phyloP scores from a whole-genome alignment of 805 yeast genomes.

The Candida manassasensis region DNA sequence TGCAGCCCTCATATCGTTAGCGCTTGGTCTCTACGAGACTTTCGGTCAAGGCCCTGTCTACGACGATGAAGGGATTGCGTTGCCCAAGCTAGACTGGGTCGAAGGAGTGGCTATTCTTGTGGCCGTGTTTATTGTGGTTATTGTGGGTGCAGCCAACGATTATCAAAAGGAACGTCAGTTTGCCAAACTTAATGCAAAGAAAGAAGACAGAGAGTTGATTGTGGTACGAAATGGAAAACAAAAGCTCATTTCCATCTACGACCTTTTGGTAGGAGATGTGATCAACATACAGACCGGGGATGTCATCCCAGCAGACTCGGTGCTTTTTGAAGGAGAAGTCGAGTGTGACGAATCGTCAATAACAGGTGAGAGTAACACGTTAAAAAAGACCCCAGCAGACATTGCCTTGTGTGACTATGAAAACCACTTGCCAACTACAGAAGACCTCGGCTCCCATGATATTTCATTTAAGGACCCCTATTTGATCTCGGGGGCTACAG shows the following conservation, averaged over 20 bases:
- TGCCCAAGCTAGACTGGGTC: constrained; percentile 94
- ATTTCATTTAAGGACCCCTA: constrained; percentile 64
- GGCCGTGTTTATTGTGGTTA: constrained; percentile 84
- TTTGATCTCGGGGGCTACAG: constrained; percentile 86
- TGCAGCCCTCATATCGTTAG: constrained; percentile 87
- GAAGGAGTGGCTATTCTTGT: constrained; percentile 97
- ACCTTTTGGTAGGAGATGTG: constrained; percentile 82
- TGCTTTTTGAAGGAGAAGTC: constrained; percentile 67
- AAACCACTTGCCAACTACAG: constrained; percentile 20
- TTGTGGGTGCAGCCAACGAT: constrained; percentile 94
- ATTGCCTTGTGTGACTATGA: constrained; percentile 31
- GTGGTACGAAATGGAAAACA: constrained; percentile 74
- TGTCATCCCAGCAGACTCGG: constrained; percentile 82
- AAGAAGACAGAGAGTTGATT: constrained; percentile 74
- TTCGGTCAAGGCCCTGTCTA: constrained; percentile 76
- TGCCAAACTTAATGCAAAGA: constrained; percentile 79
- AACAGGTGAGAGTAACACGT: constrained; percentile 90
- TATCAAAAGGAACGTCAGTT: constrained; percentile 95
- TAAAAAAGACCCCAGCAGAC: constrained; percentile 60
- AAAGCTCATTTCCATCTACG: constrained; percentile 62
- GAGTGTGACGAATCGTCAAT: constrained; percentile 90
- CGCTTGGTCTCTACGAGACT: constrained; percentile 87
- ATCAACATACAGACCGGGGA: constrained; percentile 88
- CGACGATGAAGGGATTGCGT: constrained; percentile 70
- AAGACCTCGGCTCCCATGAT: constrained; percentile 39